A percentile compares a stretch with the other conserved stretches of the same genome.
phyloP scores from a whole-genome alignment of 306 rosid genomes.

The Hippophae gyantsensis region DNA sequence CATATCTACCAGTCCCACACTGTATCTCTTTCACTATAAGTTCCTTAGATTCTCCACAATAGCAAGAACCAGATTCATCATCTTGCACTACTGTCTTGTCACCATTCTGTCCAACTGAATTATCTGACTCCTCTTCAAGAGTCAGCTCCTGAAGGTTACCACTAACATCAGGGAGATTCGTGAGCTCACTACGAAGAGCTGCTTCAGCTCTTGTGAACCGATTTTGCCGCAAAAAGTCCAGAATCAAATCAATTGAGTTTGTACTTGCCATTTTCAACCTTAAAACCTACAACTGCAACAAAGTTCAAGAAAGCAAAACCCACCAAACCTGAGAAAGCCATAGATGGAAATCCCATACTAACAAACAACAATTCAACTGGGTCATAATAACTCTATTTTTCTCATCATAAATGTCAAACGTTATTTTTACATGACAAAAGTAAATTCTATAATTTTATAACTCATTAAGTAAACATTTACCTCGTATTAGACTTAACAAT shows the following conservation, averaged over 20 bases:
- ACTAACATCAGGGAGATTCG: slow-evolving; percentile 53
- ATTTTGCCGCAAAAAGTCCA: slow-evolving; percentile 75
- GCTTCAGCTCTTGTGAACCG: slow-evolving; percentile 83
- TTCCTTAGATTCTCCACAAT: slow-evolving; percentile 53
- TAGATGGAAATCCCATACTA: slow-evolving; percentile 19
- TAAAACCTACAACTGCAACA: slow-evolving; percentile 36
- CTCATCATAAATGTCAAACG: neutral
- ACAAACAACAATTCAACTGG: slow-evolving; percentile 13
- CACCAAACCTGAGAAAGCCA: slow-evolving; percentile 19
- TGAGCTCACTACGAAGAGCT: slow-evolving; percentile 75
- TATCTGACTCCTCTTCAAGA: slow-evolving; percentile 44
- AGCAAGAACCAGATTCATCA: slow-evolving; percentile 31
- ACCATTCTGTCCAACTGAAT: slow-evolving; percentile 33
- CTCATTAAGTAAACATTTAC: slow-evolving; percentile 23
- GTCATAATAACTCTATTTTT: slow-evolving; percentile 10
- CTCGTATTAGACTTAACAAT: slow-evolving; percentile 42
- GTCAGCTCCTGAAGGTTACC: slow-evolving; percentile 65
- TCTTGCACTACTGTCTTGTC: slow-evolving; percentile 44
- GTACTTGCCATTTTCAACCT: slow-evolving; percentile 57
- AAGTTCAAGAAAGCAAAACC: slow-evolving; percentile 11
- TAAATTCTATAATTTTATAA: neutral
- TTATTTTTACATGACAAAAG: neutral
- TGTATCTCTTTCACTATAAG: slow-evolving; percentile 90
- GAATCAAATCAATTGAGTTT: slow-evolving; percentile 70
- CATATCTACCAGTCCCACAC: slow-evolving; percentile 61